Evolutionary conservation across 352 stramenopile genomes (phyloP).

Genomic region (Globisporangium alternatum): DNA sequence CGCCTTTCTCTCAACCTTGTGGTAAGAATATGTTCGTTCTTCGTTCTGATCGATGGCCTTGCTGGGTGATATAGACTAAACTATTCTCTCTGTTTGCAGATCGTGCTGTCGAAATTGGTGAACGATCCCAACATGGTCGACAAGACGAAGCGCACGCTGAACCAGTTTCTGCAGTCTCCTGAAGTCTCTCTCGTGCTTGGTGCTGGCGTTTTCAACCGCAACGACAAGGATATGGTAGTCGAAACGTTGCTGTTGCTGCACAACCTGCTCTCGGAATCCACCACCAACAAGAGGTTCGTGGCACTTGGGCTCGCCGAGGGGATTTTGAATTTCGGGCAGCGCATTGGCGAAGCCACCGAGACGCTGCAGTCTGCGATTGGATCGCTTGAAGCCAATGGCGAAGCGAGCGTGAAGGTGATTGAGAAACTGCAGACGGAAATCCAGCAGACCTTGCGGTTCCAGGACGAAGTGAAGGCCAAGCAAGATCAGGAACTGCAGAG

Average conservation of each 20-base stretch:
- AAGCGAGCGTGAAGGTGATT: slow-evolving; percentile 40
- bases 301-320: slow-evolving; percentile 61
- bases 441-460: slow-evolving; percentile 48
- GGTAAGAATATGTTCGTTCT: slow-evolving; percentile 28
- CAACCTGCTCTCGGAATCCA: slow-evolving; percentile 40
- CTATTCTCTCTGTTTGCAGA: slow-evolving; percentile 27
- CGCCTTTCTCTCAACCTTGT: slow-evolving; percentile 68
- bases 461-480: slow-evolving; percentile 52
- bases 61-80: not conserved
- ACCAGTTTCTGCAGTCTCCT: slow-evolving; percentile 68
- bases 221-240: slow-evolving; percentile 64
- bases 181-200: slow-evolving; percentile 63
- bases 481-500: slow-evolving; percentile 69
- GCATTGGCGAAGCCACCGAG: slow-evolving; percentile 48
- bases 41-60: not conserved
- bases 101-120: slow-evolving; percentile 52
- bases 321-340: slow-evolving; percentile 52
- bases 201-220: slow-evolving; percentile 56
- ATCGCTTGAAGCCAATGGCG: slow-evolving; percentile 44
- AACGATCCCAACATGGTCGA: slow-evolving; percentile 49
- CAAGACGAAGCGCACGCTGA: slow-evolving; percentile 63
- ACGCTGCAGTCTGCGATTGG: slow-evolving; percentile 52
- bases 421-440: slow-evolving; percentile 60
- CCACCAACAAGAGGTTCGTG: slow-evolving; percentile 56
- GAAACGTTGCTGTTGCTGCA: slow-evolving; percentile 61